Evolutionary conservation across 2,329 filamentous ascomycete species (phyloP), one percentile per base, ranked within the genome.

Genomic region (Chrysosporium queenslandicum): DNA sequence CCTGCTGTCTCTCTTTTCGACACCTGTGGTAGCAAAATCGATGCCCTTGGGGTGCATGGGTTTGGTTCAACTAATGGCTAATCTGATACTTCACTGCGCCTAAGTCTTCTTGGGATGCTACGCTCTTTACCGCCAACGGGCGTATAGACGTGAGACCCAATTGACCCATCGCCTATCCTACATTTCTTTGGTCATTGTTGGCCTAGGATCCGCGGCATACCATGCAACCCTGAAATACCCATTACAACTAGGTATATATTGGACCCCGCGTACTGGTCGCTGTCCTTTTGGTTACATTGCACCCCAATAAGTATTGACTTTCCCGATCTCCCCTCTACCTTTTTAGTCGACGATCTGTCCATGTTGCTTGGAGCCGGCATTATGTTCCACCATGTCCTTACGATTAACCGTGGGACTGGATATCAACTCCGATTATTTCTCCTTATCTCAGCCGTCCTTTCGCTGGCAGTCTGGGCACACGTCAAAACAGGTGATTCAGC

Each of bases 171-270:
- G 50, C 29, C 45, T 56, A 12, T 52, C 55, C n/a, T 58, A 62
- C 39, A 52, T 61, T 7, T 57, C 59, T 12, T 52, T 63, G 20
- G 59, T 61, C 36, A 58, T 62, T 40, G 57, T 62, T 20, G 61
- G 59, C 14, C 52, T 59, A 23, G 56, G 52, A 16, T 61, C 59
- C 4, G 54, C 57, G 30, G 53, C 49, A 29, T 63, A 59, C 50
- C 61, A 63, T 54, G 51, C 57, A n/a, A 58, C 59, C 1, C 29
- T 62, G 52, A 62, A 62, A 45, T 59, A 61, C 32, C 47, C 53
- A 14, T 48, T 56, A 18, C 58, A 58, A 36, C 42, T 56, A 54
- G 52, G 52, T 56, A 54, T 36, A 21, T 23, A 40, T 27, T 43
- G 23, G 16, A 43, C 14, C 23, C 23, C 12, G 16, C 23, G 5